Conservation (phyloP, 148 eudicot genomes). For the Amaranthus cruentus region DNA sequence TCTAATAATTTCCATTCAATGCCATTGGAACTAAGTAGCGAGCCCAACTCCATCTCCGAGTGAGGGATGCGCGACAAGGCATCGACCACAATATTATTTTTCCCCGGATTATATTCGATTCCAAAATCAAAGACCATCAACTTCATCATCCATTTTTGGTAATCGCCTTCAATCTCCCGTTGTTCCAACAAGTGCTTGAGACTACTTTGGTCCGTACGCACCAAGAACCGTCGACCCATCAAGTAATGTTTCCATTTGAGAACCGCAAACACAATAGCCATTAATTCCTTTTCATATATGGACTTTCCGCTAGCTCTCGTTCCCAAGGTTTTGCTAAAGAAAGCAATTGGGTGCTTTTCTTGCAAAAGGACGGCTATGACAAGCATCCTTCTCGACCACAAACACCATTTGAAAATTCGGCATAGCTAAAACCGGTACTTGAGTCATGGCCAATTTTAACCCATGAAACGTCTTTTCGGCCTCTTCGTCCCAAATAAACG, state of each 20-base stretch:
- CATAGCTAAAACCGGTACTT: background rate
- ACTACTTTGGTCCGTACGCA: background rate
- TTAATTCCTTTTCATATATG: no score
- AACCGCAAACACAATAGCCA: background rate
- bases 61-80: background rate
- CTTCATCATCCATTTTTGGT: background rate
- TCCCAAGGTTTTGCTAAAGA: background rate
- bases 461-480: background rate
- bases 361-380: background rate
- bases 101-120: background rate
- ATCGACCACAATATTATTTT: background rate
- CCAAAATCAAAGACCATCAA: background rate
- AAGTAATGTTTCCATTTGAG: background rate
- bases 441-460: background rate
- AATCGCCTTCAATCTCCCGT: background rate
- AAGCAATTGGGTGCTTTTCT: background rate
- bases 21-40: background rate
- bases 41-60: background rate
- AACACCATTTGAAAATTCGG: background rate
- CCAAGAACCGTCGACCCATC: background rate
- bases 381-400: background rate
- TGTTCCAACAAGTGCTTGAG: background rate
- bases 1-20: background rate
- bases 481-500: background rate
- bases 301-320: background rate